Evolutionary conservation across 2,329 filamentous ascomycete species (phyloP), one percentile per base, ranked within the genome.

Genomic region (Pestalotiopsis sp.): DNA sequence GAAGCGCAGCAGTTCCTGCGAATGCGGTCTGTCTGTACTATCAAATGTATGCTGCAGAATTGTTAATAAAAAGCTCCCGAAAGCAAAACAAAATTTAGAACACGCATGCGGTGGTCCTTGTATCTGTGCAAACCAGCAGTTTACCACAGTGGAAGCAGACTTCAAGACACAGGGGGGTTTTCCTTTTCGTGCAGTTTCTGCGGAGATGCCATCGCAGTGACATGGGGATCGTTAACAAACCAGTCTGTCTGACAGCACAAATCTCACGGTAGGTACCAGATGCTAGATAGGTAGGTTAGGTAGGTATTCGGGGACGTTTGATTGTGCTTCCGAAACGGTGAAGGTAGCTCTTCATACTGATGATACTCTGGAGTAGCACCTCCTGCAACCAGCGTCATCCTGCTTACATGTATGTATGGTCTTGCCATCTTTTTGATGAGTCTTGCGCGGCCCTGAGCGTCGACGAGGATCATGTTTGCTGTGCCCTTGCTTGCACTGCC

Each of bases 241-340:
- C 23, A 20, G 23, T 59, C 23, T 59, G 7, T n/a, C 36, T 39
- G 23, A 59, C 13, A 36, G 31, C 31, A 36, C 31, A 36, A 27
- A 59, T 27, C 57, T 59, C 27, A 59, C 25, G 6, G 23, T 59
- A 25, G 25, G 17, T 25, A 20, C 56, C 20, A n/a, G n/a, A 25
- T 59, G 31, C 31, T 36, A 36, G 31, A 7, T 9, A 36, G 31
- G 31, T 36, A 36, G 27, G 25, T 3, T 3, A 25, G 27, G 31
- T 36, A 36, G 31, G 17, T 20, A n/a, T 25, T n/a, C 56, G 56
- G 12, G 31, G 59, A 39, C 20, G n/a, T 14, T 25, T 25, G 14
- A 38, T 41, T 41, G 59, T 62, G 17, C 59, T 17, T 62, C 59
- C 59, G 27, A 31, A 4, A 62, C 59, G 59, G 31, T 62, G 59